Conservation (phyloP, 306 rosid species). For the Pterocarpus macrocarpus region DNA sequence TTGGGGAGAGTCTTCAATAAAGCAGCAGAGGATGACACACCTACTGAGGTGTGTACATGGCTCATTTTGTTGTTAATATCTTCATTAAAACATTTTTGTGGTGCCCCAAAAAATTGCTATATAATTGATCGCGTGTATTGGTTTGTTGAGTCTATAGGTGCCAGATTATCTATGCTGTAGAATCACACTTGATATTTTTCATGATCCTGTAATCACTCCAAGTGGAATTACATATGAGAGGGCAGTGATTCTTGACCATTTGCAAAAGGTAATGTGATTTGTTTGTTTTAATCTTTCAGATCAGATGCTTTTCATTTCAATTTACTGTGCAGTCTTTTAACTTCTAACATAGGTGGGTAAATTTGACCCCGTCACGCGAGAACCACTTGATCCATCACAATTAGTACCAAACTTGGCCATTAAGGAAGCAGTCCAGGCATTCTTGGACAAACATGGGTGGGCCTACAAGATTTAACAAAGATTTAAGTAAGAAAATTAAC, state of each 20-base stretch:
- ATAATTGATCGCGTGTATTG: slow-evolving; percentile 22
- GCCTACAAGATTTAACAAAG: slow-evolving; percentile 71
- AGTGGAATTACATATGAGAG: slow-evolving; percentile 93
- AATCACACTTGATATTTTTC: slow-evolving; percentile 87
- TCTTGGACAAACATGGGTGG: slow-evolving; percentile 86
- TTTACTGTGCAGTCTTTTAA: neutral
- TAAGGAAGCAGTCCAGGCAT: slow-evolving; percentile 88
- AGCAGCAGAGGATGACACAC: slow-evolving; percentile 70
- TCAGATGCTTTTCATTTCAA: neutral
- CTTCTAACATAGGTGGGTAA: slow-evolving; percentile 69
- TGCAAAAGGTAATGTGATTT: slow-evolving; percentile 70
- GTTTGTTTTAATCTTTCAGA: slow-evolving; percentile 15
- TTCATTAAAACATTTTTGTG: neutral
- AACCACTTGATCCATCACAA: slow-evolving; percentile 66
- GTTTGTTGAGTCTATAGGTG: slow-evolving; percentile 61
- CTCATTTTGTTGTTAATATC: neutral
- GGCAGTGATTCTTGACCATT: slow-evolving; percentile 87
- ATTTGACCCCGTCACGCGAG: slow-evolving; percentile 87
- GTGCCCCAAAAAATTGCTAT: slow-evolving; percentile 3
- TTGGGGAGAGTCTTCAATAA: slow-evolving; percentile 65
- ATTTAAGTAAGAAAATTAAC: slow-evolving; percentile 24
- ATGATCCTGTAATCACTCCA: slow-evolving; percentile 95
- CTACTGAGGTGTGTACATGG: slow-evolving; percentile 66
- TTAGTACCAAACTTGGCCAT: slow-evolving; percentile 74
- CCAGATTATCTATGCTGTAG: slow-evolving; percentile 92